phyloP scores from a whole-genome alignment of 768 basidiomycete genomes.

The Phaeotremella skinneri region DNA sequence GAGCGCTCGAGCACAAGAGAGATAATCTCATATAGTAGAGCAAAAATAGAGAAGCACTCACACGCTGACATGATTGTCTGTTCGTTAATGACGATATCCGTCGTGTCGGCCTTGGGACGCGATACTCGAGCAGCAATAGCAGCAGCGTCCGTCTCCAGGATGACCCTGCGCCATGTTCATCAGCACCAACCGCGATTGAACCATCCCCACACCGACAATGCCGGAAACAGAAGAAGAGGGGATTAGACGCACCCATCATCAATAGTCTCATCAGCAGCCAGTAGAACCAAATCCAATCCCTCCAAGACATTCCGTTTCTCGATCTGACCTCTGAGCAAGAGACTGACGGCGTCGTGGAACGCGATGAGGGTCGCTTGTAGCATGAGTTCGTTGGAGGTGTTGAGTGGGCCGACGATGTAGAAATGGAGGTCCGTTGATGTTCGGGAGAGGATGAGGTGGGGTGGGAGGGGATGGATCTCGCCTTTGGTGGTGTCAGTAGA shows the following conservation, averaged over 20 bases:
- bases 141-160: conserved; percentile 91
- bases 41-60: conserved; percentile 53
- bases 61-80: conserved; percentile 92
- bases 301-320: conserved; percentile 94
- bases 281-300: conserved; percentile 84
- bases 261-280: conserved; percentile 94
- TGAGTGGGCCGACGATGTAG: conserved; percentile 77
- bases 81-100: conserved; percentile 97
- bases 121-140: conserved; percentile 95
- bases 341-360: conserved; percentile 77
- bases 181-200: conserved; percentile 16
- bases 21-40: neutral
- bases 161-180: conserved; percentile 62
- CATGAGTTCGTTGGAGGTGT: conserved; percentile 94
- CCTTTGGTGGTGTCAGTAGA: conserved; percentile 56
- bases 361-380: conserved; percentile 78
- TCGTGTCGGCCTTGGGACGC: conserved; percentile 84
- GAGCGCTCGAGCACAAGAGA: neutral
- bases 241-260: conserved; percentile 83
- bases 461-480: conserved; percentile 87
- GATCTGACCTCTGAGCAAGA: conserved; percentile 84
- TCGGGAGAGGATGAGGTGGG: conserved; percentile 86
- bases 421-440: conserved; percentile 93
- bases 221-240: conserved; percentile 77
- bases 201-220: conserved; percentile 95